phyloP scores from a whole-genome alignment of 2,329 filamentous ascomycete genomes.

The Calonectria leucothoes region DNA sequence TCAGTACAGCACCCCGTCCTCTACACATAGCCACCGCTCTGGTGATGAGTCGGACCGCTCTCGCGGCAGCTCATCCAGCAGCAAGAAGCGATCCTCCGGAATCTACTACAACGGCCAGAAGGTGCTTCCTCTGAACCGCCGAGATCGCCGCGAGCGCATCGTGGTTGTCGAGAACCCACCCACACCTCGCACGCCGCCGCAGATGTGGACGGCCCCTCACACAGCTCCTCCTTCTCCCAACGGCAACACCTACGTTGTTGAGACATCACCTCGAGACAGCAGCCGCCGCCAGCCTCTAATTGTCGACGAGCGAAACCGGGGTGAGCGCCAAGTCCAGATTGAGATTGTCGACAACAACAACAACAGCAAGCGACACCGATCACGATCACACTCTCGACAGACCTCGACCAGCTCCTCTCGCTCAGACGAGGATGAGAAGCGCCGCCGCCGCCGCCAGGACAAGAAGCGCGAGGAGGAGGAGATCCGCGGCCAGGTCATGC shows the following conservation, averaged over 20 bases:
- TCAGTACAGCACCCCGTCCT: slow-evolving; percentile 46
- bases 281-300: slow-evolving; percentile 49
- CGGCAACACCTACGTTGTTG: slow-evolving; percentile 40
- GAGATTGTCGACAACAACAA: slow-evolving; percentile 50
- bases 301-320: slow-evolving; percentile 50
- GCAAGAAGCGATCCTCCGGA: slow-evolving; percentile 47
- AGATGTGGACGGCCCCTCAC: slow-evolving; percentile 51
- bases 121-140: slow-evolving; percentile 48
- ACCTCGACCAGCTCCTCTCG: slow-evolving; percentile 50
- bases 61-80: slow-evolving; percentile 46
- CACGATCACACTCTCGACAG: slow-evolving; percentile 49
- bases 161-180: slow-evolving; percentile 59
- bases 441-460: slow-evolving; percentile 38
- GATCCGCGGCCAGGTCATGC: slow-evolving; percentile 41
- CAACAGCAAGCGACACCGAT: slow-evolving; percentile 27
- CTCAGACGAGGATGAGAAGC: slow-evolving; percentile 45
- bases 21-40: slow-evolving; percentile 49
- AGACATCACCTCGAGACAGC: slow-evolving; percentile 37
- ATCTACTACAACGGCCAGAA: slow-evolving; percentile 53
- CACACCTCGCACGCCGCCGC: slow-evolving; percentile 60
- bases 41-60: slow-evolving; percentile 53
- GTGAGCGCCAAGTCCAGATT: slow-evolving; percentile 48
- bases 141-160: slow-evolving; percentile 55
- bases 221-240: slow-evolving; percentile 55
- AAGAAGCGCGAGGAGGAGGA: slow-evolving; percentile 44